These are phyloP conservation scores for Thelephora ganbajun DNA, from an alignment of 768 basidiomycete species.

Conservation along the genomic window DNA sequence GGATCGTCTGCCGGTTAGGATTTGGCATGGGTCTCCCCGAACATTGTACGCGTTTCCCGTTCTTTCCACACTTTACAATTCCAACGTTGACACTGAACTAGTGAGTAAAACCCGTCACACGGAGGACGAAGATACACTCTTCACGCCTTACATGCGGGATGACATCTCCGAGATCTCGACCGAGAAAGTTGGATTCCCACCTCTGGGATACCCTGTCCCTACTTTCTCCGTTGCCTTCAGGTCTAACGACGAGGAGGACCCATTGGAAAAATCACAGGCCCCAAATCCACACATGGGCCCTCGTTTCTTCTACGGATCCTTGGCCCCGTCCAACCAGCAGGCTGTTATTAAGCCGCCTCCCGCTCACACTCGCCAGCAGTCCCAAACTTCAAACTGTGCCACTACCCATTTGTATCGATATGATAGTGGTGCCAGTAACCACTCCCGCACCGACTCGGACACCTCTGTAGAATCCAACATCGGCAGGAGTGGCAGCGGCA, in stretches of 20 bases:
- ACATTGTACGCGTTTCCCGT: constrained; percentile 35
- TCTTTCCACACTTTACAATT: background rate
- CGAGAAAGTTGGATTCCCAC: constrained; percentile 49
- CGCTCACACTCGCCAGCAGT: background rate
- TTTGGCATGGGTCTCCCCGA: constrained; percentile 63
- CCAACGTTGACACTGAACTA: constrained; percentile 1
- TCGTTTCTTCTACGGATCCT: constrained; percentile 30
- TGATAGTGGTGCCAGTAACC: constrained; percentile 25
- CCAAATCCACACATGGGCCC: constrained; percentile 26
- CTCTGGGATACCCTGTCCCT: constrained; percentile 34
- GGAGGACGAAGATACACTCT: constrained; percentile 24
- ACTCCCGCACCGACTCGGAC: constrained; percentile 16
- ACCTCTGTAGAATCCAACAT: constrained; percentile 16
- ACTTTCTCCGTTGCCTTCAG: constrained; percentile 34
- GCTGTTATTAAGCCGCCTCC: constrained; percentile 1
- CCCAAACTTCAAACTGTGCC: no score
- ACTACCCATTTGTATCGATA: constrained; percentile 15
- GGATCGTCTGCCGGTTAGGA: constrained; percentile 55
- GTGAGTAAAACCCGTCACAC: constrained; percentile 4
- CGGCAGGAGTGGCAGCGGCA: constrained; percentile 13
- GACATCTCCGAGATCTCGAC: constrained; percentile 24
- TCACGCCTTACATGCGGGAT: constrained; percentile 14
- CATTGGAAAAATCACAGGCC: constrained; percentile 24
- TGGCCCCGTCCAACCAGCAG: constrained; percentile 25
- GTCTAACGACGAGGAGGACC: constrained; percentile 20